A percentile compares a stretch with the other conserved stretches of the same genome.
phyloP scores from a whole-genome alignment of 495 filamentous ascomycete genomes.

The Choiromyces venosus region DNA sequence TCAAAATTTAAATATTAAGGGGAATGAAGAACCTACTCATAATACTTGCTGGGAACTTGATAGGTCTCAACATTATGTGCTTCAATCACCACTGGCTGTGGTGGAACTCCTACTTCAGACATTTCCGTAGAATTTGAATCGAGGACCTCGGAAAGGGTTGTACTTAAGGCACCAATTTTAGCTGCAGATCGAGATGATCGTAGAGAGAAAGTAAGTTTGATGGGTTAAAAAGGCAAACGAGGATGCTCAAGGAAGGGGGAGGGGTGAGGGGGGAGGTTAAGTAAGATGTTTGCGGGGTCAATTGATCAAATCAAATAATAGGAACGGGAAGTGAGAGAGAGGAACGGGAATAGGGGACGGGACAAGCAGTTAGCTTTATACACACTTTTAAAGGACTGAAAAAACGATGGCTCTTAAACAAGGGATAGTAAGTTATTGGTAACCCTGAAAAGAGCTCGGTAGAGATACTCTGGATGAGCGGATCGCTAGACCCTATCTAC shows the following conservation, averaged over 20 bases:
- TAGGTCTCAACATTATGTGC: constrained; percentile 81
- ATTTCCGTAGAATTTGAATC: constrained; percentile 45
- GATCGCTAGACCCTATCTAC: not conserved
- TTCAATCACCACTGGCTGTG: constrained; percentile 68
- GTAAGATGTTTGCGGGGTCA: constrained; percentile 5
- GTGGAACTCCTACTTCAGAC: constrained; percentile 56
- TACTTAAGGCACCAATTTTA: not conserved
- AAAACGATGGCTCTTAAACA: not conserved
- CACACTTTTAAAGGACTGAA: not conserved
- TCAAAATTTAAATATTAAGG: not conserved
- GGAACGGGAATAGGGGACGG: not conserved
- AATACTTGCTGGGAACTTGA: constrained; percentile 48
- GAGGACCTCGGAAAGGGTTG: not conserved
- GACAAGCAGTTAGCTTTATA: not conserved
- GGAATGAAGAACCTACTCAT: constrained; percentile 22
- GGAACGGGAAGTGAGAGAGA: not conserved
- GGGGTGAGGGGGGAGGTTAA: not conserved
- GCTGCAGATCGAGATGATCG: not conserved
- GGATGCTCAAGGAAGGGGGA: not conserved
- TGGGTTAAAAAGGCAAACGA: not conserved
- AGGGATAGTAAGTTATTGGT: not conserved
- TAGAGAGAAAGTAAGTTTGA: not conserved
- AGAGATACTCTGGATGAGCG: not conserved
- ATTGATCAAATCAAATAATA: constrained; percentile 3
- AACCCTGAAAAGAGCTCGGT: not conserved